A percentile compares a stretch with the other conserved stretches of the same genome.
phyloP scores from a whole-genome alignment of 352 stramenopile species.

The Phytophthora tentaculata region DNA sequence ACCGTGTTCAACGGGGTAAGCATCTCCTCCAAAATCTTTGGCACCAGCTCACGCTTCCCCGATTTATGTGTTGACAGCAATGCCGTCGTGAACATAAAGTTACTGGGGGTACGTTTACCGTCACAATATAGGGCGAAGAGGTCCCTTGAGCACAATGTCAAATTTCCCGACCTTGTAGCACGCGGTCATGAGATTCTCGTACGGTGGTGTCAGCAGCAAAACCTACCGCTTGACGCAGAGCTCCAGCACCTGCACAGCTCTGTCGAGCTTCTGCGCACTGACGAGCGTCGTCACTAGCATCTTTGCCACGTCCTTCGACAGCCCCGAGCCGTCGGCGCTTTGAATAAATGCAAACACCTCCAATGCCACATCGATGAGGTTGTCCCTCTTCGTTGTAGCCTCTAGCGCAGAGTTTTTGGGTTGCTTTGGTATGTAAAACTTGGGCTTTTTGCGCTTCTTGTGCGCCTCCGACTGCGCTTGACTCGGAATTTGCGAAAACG shows the following conservation, averaged over 20 bases:
- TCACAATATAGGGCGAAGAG: slow-evolving; percentile 73
- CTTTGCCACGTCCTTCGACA: slow-evolving; percentile 52
- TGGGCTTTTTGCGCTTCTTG: slow-evolving; percentile 2
- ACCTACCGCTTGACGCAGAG: slow-evolving; percentile 55
- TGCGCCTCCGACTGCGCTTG: not conserved
- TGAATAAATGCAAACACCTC: slow-evolving; percentile 50
- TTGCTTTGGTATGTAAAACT: not conserved
- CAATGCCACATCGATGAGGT: slow-evolving; percentile 33
- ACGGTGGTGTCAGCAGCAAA: slow-evolving; percentile 55
- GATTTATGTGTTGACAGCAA: slow-evolving; percentile 18
- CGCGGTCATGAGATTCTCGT: slow-evolving; percentile 58
- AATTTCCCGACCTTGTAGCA: slow-evolving; percentile 68
- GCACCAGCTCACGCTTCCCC: slow-evolving; percentile 5
- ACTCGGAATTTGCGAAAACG: slow-evolving; percentile 18
- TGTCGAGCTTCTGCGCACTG: slow-evolving; percentile 32
- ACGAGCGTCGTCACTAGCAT: slow-evolving; percentile 54
- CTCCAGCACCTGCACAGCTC: slow-evolving; percentile 58
- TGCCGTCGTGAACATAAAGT: slow-evolving; percentile 64
- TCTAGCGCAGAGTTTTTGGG: not conserved
- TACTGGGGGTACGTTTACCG: slow-evolving; percentile 60
- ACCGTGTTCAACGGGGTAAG: not conserved
- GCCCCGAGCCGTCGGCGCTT: slow-evolving; percentile 24
- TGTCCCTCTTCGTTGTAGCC: not conserved
- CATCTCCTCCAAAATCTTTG: slow-evolving; percentile 17
- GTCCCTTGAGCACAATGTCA: slow-evolving; percentile 54